phyloP scores from a whole-genome alignment of 208 protist species.

The Porcisia deanei region DNA sequence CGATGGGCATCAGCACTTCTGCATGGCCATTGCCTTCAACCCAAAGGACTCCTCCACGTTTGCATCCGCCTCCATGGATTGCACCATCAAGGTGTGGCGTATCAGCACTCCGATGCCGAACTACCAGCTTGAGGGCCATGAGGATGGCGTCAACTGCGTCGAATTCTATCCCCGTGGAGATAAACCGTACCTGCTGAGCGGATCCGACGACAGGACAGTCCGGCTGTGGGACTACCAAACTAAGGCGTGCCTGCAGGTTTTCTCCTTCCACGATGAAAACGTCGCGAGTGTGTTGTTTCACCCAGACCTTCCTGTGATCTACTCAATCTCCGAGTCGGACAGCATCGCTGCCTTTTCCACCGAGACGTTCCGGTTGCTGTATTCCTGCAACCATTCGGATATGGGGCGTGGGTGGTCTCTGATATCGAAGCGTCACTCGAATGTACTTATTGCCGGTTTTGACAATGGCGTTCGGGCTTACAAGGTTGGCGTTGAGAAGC shows the following conservation, averaged over 20 bases:
- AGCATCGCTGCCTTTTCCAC: conserved; percentile 94
- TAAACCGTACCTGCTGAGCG: conserved; percentile 98
- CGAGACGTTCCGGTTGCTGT: conserved; percentile 95
- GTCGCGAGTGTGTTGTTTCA: conserved; percentile 97
- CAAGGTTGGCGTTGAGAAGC: conserved; percentile 95
- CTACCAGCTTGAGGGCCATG: conserved; percentile 98
- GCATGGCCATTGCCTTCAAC: conserved; percentile 98
- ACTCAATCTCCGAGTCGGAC: conserved; percentile 96
- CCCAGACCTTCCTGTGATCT: conserved; percentile 97
- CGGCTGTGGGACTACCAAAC: conserved; percentile 99
- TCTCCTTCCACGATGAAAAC: conserved; percentile 97
- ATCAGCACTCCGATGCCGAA: conserved; percentile 91
- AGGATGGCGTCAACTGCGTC: conserved; percentile 98
- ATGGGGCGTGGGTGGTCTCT: conserved; percentile 96
- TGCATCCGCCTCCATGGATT: conserved; percentile 97
- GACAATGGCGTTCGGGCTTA: conserved; percentile 87
- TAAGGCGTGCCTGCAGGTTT: conserved; percentile 95
- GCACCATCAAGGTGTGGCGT: conserved; percentile 97
- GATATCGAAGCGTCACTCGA: conserved; percentile 61
- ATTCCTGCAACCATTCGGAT: conserved; percentile 94
- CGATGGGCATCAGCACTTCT: conserved; percentile 98
- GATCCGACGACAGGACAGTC: conserved; percentile 95
- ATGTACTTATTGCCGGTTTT: conserved; percentile 93
- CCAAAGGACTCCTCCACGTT: conserved; percentile 99
- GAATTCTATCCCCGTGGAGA: conserved; percentile 98